These are phyloP conservation scores for Dinochytrium kinnereticum DNA, from an alignment of 371 early-diverging fungal genomes.

Conservation along the genomic window DNA sequence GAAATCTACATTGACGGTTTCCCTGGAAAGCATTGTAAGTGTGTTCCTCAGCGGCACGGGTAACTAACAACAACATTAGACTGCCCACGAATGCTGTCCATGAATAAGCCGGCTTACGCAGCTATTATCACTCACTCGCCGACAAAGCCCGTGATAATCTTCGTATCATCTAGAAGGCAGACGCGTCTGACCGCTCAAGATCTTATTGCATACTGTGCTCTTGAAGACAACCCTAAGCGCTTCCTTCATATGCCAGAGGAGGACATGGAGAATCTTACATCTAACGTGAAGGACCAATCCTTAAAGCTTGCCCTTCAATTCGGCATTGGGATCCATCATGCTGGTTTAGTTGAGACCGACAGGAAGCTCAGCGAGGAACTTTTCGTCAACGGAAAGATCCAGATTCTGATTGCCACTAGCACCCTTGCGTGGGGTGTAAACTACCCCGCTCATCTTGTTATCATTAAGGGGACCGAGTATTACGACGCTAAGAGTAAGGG, in stretches of 20 bases:
- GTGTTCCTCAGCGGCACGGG: too few species aligned
- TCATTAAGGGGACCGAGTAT: conserved; percentile 98
- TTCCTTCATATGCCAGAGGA: conserved; percentile 86
- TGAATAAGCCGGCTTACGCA: conserved; percentile 95
- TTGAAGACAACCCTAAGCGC: conserved; percentile 89
- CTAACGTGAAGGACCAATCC: conserved; percentile 74
- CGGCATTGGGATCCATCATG: conserved; percentile 98
- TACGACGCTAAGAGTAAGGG: conserved; percentile 89
- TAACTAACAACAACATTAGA: too few species aligned
- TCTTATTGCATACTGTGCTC: conserved; percentile 87
- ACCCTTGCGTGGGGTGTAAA: conserved; percentile 99
- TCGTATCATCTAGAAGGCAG: conserved; percentile 96
- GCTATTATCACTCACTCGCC: conserved; percentile 94
- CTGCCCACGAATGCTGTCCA: conserved; percentile 92
- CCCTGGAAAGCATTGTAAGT: conserved; percentile 83
- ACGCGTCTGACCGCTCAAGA: conserved; percentile 94
- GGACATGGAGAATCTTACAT: conserved; percentile 75
- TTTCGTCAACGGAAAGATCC: conserved; percentile 91
- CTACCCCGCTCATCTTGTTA: conserved; percentile 97
- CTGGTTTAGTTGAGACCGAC: conserved; percentile 91
- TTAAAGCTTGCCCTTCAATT: conserved; percentile 83
- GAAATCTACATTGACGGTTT: conserved; percentile 97
- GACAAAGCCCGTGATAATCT: conserved; percentile 91
- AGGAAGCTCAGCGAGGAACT: conserved; percentile 91
- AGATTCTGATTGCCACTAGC: conserved; percentile 94